These are phyloP conservation scores for Magnusiomyces ingens DNA, from an alignment of 1,139 yeast genomes.

Conservation along the genomic window DNA sequence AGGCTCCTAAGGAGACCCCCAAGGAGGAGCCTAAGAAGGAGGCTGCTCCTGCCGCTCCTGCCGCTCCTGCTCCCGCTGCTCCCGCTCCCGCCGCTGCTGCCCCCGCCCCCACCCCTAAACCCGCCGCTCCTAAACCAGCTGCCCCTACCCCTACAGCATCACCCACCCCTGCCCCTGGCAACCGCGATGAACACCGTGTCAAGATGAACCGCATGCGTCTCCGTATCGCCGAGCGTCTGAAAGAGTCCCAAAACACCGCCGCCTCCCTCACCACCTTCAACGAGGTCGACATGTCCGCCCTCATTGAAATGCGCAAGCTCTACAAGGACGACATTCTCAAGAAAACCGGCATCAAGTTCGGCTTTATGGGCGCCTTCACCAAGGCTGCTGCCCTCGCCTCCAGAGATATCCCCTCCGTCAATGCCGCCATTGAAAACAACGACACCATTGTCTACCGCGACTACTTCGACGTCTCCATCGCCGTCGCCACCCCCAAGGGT, in stretches of 20 bases:
- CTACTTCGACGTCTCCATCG: conserved; percentile 90
- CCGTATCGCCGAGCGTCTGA: conserved; percentile 98
- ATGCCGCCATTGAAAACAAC: conserved; percentile 86
- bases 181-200: conserved; percentile 82
- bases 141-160: conserved; percentile 30
- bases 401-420: conserved; percentile 91
- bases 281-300: conserved; percentile 93
- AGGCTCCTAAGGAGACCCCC: conserved; percentile 29
- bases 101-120: conserved; percentile 16
- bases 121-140: conserved; percentile 28
- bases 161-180: conserved; percentile 46
- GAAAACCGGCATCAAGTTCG: conserved; percentile 90
- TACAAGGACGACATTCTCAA: conserved; percentile 96
- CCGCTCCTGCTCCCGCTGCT: conserved; percentile 21
- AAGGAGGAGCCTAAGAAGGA: conserved; percentile 25
- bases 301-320: conserved; percentile 90
- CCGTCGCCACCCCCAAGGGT: conserved; percentile 99
- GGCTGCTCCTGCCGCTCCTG: conserved; percentile 22
- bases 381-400: conserved; percentile 91
- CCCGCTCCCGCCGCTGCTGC: conserved; percentile 20
- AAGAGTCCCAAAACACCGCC: conserved; percentile 98
- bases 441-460: conserved; percentile 95
- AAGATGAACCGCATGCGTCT: conserved; percentile 99
- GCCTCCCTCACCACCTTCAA: conserved; percentile 97
- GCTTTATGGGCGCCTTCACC: conserved; percentile 98